Evolutionary conservation across 2,329 filamentous ascomycete genomes (phyloP).

Genomic region (Colletotrichum ledebouriae): DNA sequence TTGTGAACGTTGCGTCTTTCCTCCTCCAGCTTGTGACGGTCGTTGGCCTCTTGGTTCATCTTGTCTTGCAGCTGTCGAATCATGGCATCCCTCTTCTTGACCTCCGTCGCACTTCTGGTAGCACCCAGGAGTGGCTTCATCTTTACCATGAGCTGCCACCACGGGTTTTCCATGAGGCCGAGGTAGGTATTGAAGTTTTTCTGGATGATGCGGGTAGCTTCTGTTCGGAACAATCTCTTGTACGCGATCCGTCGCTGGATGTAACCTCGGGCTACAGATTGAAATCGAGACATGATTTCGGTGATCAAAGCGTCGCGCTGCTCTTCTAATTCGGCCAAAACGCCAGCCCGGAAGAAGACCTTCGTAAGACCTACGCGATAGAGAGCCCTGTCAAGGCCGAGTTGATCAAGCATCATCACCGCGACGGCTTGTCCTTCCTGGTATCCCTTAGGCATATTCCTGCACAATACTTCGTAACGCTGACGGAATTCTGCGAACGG

Average conservation of each 20-base stretch:
- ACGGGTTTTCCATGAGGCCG: conserved; percentile 90
- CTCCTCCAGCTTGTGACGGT: conserved; percentile 87
- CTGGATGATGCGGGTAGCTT: conserved; percentile 95
- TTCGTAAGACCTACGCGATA: conserved; percentile 97
- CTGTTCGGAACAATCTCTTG: conserved; percentile 93
- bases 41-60: conserved; percentile 80
- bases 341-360: conserved; percentile 97
- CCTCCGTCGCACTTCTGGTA: conserved; percentile 90
- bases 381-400: conserved; percentile 85
- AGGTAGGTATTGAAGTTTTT: conserved; percentile 94
- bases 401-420: conserved; percentile 87
- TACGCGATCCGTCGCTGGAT: conserved; percentile 88
- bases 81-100: conserved; percentile 94
- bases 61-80: conserved; percentile 89
- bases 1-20: conserved; percentile 88
- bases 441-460: conserved; percentile 88
- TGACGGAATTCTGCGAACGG: conserved; percentile 94
- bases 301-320: conserved; percentile 92
- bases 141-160: conserved; percentile 95
- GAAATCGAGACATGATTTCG: conserved; percentile 93
- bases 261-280: conserved; percentile 91
- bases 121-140: conserved; percentile 97
- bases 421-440: conserved; percentile 90
- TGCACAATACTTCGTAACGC: conserved; percentile 94
- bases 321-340: conserved; percentile 96